phyloP scores from a whole-genome alignment of 192 early-diverging fungal species.

The Diversispora epigaea region DNA sequence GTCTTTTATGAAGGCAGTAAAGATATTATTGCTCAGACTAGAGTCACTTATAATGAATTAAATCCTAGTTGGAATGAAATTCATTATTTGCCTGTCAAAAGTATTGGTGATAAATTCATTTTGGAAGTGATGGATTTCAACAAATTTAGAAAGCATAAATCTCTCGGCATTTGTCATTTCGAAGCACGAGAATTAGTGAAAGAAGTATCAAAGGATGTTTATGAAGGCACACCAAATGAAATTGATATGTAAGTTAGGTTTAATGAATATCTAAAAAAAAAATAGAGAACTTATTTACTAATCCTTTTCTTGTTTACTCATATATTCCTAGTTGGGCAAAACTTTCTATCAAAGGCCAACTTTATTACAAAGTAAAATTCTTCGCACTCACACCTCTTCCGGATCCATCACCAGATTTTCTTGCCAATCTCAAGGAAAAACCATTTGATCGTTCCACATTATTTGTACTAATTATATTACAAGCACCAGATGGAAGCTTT shows the following conservation, averaged over 20 bases:
- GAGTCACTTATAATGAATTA: conserved; percentile 76
- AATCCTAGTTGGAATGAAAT: conserved; percentile 93
- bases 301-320: too few relatives aligned
- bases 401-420: conserved; percentile 21
- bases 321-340: conserved; percentile 28
- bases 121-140: conserved; percentile 89
- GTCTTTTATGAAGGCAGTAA: conserved; percentile 43
- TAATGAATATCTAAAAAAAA: not conserved
- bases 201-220: conserved; percentile 41
- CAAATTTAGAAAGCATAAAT: conserved; percentile 78
- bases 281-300: too few relatives aligned
- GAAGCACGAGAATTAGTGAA: conserved; percentile 57
- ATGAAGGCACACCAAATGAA: conserved; percentile 32
- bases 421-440: conserved; percentile 33
- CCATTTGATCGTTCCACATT: conserved; percentile 13
- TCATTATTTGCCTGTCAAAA: conserved; percentile 80
- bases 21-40: conserved; percentile 65
- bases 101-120: conserved; percentile 66
- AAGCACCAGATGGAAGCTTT: conserved; percentile 29
- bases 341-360: conserved; percentile 37
- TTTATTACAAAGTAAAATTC: conserved; percentile 43
- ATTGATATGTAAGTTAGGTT: conserved; percentile 37
- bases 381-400: conserved; percentile 30
- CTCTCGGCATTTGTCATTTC: conserved; percentile 70
- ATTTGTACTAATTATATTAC: conserved; percentile 7